phyloP scores from a whole-genome alignment of 306 rosid genomes.

The Delonix regia region DNA sequence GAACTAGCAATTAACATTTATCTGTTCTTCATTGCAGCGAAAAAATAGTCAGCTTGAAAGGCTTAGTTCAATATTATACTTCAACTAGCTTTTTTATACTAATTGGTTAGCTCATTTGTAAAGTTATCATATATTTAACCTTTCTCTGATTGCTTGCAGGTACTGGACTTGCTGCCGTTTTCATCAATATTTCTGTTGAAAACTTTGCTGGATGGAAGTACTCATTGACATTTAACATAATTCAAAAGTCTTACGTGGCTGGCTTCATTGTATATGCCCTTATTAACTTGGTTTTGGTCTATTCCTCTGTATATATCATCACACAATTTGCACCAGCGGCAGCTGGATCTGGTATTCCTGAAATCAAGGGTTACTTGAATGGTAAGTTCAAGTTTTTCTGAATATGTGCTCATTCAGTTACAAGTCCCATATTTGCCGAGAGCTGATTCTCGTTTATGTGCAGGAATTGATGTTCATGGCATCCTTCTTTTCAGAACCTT shows the following conservation, averaged over 20 bases:
- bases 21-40: neutral
- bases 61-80: neutral
- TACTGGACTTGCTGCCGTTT: conserved; percentile 95
- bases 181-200: conserved; percentile 94
- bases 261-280: conserved; percentile 79
- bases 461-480: conserved; percentile 91
- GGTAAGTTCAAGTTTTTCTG: conserved; percentile 57
- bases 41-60: neutral
- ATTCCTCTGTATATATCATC: conserved; percentile 79
- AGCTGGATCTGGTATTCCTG: conserved; percentile 99
- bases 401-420: conserved; percentile 16
- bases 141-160: conserved; percentile 56
- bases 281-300: conserved; percentile 86
- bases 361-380: conserved; percentile 97
- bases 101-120: neutral
- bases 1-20: neutral
- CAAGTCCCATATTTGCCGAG: conserved; percentile 18
- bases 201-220: conserved; percentile 99
- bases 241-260: conserved; percentile 90
- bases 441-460: conserved; percentile 45
- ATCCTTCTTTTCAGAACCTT: conserved; percentile 95
- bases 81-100: neutral
- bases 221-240: conserved; percentile 80
- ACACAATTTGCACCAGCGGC: conserved; percentile 96
- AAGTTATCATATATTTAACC: neutral